Conservation (phyloP, 805 yeast genomes). For the Aciculoconidium aculeatum region DNA sequence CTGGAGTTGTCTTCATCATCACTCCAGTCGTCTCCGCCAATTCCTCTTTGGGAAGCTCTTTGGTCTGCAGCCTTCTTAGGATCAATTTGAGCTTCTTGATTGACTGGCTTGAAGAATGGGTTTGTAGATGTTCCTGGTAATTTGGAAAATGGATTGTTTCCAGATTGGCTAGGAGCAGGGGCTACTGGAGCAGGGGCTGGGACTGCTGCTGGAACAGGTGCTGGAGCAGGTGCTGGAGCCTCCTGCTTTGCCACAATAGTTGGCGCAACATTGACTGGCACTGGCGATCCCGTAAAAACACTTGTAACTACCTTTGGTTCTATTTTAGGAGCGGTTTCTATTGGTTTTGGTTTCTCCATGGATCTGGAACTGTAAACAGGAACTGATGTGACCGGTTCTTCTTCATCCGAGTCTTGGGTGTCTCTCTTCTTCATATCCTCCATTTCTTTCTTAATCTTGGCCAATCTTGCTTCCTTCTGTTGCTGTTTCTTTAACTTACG, state of each 20-base stretch:
- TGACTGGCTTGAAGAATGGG: constrained; percentile 55
- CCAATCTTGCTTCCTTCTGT: constrained; percentile 56
- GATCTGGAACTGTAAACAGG: constrained; percentile 17
- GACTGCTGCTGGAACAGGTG: constrained; percentile 2
- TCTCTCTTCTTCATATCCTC: constrained; percentile 41
- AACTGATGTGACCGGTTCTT: constrained; percentile 17
- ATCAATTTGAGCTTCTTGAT: constrained; percentile 35
- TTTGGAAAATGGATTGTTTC: constrained; percentile 48
- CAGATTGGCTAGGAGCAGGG: constrained; percentile 9
- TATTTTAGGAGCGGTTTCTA: background rate
- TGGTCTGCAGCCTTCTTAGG: constrained; percentile 60
- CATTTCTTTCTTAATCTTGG: constrained; percentile 53
- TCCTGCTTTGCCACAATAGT: background rate
- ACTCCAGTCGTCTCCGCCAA: constrained; percentile 42
- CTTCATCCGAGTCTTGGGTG: constrained; percentile 28
- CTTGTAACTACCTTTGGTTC: too few species aligned
- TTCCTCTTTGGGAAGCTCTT: constrained; percentile 65
- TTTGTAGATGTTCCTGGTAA: constrained; percentile 20
- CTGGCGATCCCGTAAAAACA: background rate
- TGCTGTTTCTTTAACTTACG: constrained; percentile 47
- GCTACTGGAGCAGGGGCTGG: constrained; percentile 7
- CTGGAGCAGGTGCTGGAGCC: constrained; percentile 5
- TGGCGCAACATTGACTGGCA: background rate
- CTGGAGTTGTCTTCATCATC: constrained; percentile 39
- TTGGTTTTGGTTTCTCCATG: background rate